Base-by-base conservation (phyloP, 495 filamentous ascomycete species). In the Penicillium roqueforti region DNA sequence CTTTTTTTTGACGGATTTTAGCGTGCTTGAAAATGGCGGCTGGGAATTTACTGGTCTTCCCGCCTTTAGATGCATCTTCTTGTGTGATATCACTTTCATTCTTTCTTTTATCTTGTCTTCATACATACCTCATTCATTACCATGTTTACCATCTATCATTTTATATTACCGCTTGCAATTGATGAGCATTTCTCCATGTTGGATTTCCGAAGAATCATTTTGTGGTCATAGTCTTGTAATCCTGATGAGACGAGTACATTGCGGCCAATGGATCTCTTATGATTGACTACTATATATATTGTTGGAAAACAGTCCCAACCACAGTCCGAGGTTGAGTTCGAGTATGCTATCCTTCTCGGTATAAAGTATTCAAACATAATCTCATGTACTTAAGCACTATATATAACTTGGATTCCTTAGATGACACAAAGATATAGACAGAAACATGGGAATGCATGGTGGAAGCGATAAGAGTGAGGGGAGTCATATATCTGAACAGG, bases 111-210 rank as follows among this genome's bases (percentile, higher is more conserved):
- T 44, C 28, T 44, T 52, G 49, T 52, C 20, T 44, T 29, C 28
- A 52, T 52, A 52, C 39, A 44, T 52, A 52, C 50, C 49, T 52
- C 49, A 28, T 37, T 52, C 50, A 44, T 52, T 50, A 49, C 16
- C n/a, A 50, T 49, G 14, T 40, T 50, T 28, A 40, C 36, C 47
- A 36, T 36, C 31, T 52, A 52, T 52, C 50, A 13, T 43, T 43
- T 43, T 44, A 43, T 43, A 52, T 52, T 52, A 43, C 39, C 32
- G 29, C n/a, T 44, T 52, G 39, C 39, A 52, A 44, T 26, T 52
- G 20, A 44, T 44, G 50, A 44, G 26, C 38, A 20, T 51, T 31
- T 41, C 32, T 38, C 16, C 18, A 38, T 14, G 38, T 34, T 28
- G n/a, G 16, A n/a, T 11, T 49, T 16, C 3, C 18, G 6, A 7